Conservation (phyloP, 2,329 filamentous ascomycete species). For the Fusarium napiforme region DNA sequence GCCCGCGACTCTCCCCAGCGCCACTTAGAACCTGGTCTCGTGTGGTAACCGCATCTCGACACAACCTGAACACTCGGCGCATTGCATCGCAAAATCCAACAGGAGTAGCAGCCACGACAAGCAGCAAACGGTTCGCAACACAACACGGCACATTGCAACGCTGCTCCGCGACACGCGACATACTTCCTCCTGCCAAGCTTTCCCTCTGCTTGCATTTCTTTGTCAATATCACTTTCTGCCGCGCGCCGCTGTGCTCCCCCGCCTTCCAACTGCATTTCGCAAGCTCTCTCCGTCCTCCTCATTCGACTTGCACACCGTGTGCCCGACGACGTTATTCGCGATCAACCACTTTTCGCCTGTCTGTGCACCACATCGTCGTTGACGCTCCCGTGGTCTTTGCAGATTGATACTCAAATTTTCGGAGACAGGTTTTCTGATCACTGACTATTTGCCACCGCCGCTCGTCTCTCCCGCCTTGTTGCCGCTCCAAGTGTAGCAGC, state of each 20-base stretch:
- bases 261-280: constrained; percentile 38
- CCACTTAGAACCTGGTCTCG: constrained; percentile 44
- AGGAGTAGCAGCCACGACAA: constrained; percentile 28
- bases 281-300: constrained; percentile 20
- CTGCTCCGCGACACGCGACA: constrained; percentile 38
- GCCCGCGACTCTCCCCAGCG: constrained; percentile 37
- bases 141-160: constrained; percentile 34
- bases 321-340: constrained; percentile 15
- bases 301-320: constrained; percentile 18
- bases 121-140: constrained; percentile 32
- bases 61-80: constrained; percentile 39
- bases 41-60: constrained; percentile 44
- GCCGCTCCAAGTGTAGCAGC: constrained; percentile 34
- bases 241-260: constrained; percentile 39
- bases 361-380: constrained; percentile 9
- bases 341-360: constrained; percentile 20
- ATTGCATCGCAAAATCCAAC: constrained; percentile 34
- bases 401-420: constrained; percentile 22
- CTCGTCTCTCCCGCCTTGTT: constrained; percentile 19
- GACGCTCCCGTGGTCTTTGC: constrained; percentile 20
- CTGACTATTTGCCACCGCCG: constrained; percentile 37
- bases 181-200: constrained; percentile 13
- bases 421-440: constrained; percentile 25
- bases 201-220: constrained; percentile 4
- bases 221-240: constrained; percentile 32